Conservation (phyloP, 495 filamentous ascomycete genomes). For the Penicillium herquei region DNA sequence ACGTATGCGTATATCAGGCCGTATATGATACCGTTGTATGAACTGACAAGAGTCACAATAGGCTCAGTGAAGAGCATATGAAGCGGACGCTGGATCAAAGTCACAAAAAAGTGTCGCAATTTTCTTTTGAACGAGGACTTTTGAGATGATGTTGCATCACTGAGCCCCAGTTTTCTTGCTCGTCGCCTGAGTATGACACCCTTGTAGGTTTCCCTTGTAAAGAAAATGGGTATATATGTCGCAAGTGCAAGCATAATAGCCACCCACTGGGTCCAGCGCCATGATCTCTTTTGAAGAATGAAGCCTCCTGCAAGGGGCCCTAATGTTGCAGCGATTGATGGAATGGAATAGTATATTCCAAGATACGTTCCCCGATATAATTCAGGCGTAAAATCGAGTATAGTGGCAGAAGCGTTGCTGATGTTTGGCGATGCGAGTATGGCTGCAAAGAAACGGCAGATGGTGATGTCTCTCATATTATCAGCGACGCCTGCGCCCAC, state of each 20-base stretch:
- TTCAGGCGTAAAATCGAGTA: constrained; percentile 45
- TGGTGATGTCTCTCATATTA: constrained; percentile 42
- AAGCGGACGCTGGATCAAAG: not conserved
- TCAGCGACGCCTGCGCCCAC: not conserved
- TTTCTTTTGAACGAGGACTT: not conserved
- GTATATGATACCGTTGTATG: constrained; percentile 4
- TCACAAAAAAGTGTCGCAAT: constrained; percentile 5
- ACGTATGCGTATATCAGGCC: constrained; percentile 1
- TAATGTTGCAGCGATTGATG: constrained; percentile 44
- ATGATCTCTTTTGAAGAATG: constrained; percentile 42
- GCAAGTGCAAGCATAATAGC: constrained; percentile 40
- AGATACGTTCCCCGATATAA: constrained; percentile 40
- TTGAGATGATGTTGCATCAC: constrained; percentile 3
- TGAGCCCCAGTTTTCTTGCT: constrained; percentile 28
- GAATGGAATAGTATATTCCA: constrained; percentile 10
- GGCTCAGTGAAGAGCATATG: constrained; percentile 4
- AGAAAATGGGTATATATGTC: constrained; percentile 26
- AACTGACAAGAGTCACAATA: not conserved
- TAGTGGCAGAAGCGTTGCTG: constrained; percentile 49
- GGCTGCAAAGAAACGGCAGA: constrained; percentile 49
- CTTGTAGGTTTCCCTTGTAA: constrained; percentile 46
- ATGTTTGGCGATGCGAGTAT: constrained; percentile 40
- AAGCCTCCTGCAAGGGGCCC: constrained; percentile 45
- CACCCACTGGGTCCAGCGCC: constrained; percentile 56
- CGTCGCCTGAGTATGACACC: constrained; percentile 48